Conservation (phyloP, 495 filamentous ascomycete species). For the Melanomma pulvis-pyrius region DNA sequence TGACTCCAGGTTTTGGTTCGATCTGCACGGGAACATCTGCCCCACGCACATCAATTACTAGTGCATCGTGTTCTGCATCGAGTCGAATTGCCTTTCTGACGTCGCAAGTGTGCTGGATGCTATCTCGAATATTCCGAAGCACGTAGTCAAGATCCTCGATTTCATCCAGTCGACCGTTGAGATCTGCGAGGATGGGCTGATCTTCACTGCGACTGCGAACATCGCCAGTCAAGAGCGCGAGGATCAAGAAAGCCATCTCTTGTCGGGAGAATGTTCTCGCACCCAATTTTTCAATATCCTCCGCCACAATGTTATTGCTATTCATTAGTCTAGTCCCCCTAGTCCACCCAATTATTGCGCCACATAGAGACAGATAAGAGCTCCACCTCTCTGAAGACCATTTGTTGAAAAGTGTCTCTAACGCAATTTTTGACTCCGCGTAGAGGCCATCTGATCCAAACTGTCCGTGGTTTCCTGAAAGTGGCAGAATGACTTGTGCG, state of each 20-base stretch:
- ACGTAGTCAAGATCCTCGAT: conserved; percentile 14
- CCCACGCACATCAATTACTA: neutral
- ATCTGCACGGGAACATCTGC: neutral
- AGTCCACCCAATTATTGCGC: conserved; percentile 41
- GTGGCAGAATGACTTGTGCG: conserved; percentile 36
- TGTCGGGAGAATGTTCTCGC: conserved; percentile 31
- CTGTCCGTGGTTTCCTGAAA: conserved; percentile 41
- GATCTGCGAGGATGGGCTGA: conserved; percentile 30
- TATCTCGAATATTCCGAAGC: neutral
- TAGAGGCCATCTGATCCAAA: conserved; percentile 42
- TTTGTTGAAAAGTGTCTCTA: conserved; percentile 35
- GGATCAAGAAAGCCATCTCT: conserved; percentile 41
- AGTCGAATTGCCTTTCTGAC: neutral
- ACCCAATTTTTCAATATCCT: conserved; percentile 29
- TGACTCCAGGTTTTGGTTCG: neutral
- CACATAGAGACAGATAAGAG: conserved; percentile 35
- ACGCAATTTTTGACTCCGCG: conserved; percentile 40
- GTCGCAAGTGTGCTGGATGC: neutral
- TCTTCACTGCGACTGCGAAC: conserved; percentile 15
- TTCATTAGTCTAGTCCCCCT: conserved; percentile 38
- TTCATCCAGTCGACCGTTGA: conserved; percentile 26
- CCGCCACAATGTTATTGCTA: conserved; percentile 33
- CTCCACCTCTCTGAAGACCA: conserved; percentile 37
- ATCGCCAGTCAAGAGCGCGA: conserved; percentile 12
- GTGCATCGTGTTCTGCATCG: neutral